Conservation (phyloP, 2,329 filamentous ascomycete genomes). For the Tympanopsis confertula region DNA sequence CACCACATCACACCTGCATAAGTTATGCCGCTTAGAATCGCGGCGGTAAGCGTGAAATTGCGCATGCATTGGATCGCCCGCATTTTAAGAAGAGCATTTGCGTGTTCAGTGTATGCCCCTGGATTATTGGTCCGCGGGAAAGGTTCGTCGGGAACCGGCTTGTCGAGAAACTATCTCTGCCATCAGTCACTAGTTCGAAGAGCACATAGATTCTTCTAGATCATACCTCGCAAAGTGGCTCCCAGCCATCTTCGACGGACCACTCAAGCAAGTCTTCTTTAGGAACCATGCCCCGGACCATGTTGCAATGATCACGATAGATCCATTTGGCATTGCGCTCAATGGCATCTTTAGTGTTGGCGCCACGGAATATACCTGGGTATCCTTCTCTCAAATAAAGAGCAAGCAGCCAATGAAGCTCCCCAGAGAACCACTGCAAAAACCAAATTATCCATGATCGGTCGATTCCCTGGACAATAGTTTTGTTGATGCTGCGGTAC, state of each 20-base stretch:
- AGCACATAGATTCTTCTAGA: neutral
- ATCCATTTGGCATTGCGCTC: neutral
- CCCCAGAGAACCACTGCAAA: neutral
- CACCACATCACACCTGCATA: too few relatives aligned
- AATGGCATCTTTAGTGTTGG: neutral
- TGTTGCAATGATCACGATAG: slow-evolving; percentile 10
- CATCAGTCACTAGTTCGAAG: neutral
- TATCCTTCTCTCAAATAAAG: neutral
- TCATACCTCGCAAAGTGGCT: slow-evolving; percentile 10
- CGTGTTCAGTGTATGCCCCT: too few relatives aligned
- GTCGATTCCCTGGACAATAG: neutral
- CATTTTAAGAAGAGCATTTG: too few relatives aligned
- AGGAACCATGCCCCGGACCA: slow-evolving; percentile 9
- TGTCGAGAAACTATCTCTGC: slow-evolving; percentile 2
- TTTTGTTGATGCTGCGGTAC: neutral
- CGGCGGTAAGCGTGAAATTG: too few relatives aligned
- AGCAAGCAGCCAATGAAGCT: neutral
- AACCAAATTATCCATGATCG: neutral
- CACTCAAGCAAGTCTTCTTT: slow-evolving; percentile 11
- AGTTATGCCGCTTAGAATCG: too few relatives aligned
- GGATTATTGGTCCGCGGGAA: slow-evolving; percentile 4
- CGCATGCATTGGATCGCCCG: too few relatives aligned
- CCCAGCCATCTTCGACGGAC: slow-evolving; percentile 15
- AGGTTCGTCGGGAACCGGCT: slow-evolving; percentile 1
- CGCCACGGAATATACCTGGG: neutral